phyloP scores from a whole-genome alignment of 768 basidiomycete genomes.

The Mycena crocata region DNA sequence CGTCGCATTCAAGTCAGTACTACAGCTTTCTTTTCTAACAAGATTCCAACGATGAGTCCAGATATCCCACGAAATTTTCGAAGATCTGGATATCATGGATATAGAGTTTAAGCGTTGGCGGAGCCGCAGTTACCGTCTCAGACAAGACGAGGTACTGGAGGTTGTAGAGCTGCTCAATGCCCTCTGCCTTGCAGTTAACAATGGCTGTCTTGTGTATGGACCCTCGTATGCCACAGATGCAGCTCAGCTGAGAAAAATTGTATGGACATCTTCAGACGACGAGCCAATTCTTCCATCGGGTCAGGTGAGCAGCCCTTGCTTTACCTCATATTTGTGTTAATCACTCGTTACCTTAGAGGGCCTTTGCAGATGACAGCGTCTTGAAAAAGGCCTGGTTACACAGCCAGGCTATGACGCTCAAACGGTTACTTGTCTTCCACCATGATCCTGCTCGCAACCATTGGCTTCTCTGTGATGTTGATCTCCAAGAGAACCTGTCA shows the following conservation, averaged over 20 bases:
- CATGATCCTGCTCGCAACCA: constrained; percentile 1
- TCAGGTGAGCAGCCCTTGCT: not conserved
- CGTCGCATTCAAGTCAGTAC: too few species aligned
- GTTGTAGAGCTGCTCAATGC: not conserved
- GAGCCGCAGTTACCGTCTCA: not conserved
- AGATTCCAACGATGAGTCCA: not conserved
- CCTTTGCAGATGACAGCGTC: not conserved
- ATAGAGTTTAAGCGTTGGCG: not conserved
- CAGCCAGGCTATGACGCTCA: not conserved
- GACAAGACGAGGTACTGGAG: not conserved
- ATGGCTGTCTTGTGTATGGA: not conserved
- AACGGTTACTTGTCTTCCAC: not conserved
- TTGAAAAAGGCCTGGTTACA: constrained; percentile 6
- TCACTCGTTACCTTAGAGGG: not conserved
- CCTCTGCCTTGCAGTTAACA: not conserved
- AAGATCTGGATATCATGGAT: constrained; percentile 7
- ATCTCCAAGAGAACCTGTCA: not conserved
- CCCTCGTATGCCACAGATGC: not conserved
- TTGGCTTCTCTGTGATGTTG: not conserved
- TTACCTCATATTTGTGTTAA: not conserved
- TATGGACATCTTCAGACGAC: not conserved
- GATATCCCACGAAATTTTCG: not conserved
- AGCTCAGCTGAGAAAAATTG: not conserved
- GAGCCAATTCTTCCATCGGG: not conserved
- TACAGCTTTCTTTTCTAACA: not conserved